Evolutionary conservation across 768 basidiomycete genomes (phyloP), one percentile per base, ranked within the genome.

Genomic region (Calocera viscosa): DNA sequence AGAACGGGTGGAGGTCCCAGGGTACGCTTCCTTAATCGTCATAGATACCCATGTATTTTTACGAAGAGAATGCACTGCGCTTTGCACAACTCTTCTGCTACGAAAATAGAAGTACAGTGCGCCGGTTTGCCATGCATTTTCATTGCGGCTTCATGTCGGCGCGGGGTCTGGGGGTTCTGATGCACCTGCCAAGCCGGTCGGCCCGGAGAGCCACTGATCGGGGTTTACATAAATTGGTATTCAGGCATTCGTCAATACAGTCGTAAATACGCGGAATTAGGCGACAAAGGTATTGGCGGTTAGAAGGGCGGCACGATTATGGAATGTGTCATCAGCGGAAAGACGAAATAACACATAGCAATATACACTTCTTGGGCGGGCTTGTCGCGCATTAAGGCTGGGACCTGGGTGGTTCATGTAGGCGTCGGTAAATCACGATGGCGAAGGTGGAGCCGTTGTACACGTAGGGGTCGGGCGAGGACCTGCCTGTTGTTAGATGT

Each of bases 1-100:
- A 28, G 53, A 26, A 2, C 2, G 30, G 26, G 53, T 10, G 7
- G 53, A 19, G 53, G 53, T 8, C 7, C 35, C 35, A 38, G 5
- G 14, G 35, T n/a, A 38, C 35, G 7, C 35, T 38, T 38, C 35
- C 35, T 38, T 38, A 38, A 38, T 38, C 35, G 14, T 14, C 35
- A 47, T 12, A 60, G 53, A 60, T 60, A 60, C 30, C 53, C 30
- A 38, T 60, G 53, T 60, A 60, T 60, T 60, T 30, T 10, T 60
- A 60, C 53, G 53, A 26, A 60, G 7, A 19, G 5, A 60, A 32
- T 12, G 30, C 14, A 60, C 5, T 19, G 39, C 43, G 43, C 19
- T 47, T 17, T 7, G 5, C 24, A 19, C 43, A 47, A 19, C 8
- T 47, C 24, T 24, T n/a, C n/a, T n/a, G n/a, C n/a, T n/a, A n/a